These are phyloP conservation scores for Exsudoporus floridanus DNA, from an alignment of 1,284 basidiomycete species.

Conservation along the genomic window DNA sequence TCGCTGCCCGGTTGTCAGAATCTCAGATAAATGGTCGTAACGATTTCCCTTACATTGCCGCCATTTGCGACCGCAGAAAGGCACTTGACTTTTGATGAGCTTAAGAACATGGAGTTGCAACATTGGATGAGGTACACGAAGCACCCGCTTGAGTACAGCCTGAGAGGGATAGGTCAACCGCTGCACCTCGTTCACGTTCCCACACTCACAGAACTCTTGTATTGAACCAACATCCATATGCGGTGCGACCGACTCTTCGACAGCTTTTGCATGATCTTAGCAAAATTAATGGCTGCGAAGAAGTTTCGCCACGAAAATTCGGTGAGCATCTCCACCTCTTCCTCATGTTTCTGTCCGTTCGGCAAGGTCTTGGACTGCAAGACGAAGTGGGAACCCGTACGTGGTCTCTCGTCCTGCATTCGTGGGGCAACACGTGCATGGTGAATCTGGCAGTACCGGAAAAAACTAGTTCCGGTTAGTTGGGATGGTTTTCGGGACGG, in stretches of 20 bases:
- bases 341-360: constrained; percentile 71
- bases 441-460: constrained; percentile 86
- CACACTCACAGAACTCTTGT: constrained; percentile 88
- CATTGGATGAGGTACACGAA: constrained; percentile 92
- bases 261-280: constrained; percentile 97
- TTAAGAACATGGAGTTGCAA: constrained; percentile 96
- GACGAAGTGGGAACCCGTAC: constrained; percentile 55
- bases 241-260: constrained; percentile 94
- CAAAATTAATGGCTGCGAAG: constrained; percentile 97
- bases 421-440: constrained; percentile 64
- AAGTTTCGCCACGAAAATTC: constrained; percentile 99
- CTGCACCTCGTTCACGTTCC: not conserved
- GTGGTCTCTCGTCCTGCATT: constrained; percentile 58
- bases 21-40: not conserved
- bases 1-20: constrained; percentile 55
- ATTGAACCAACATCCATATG: constrained; percentile 95
- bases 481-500: constrained; percentile 6
- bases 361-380: constrained; percentile 56
- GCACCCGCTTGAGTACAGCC: constrained; percentile 93
- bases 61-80: constrained; percentile 98
- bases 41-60: constrained; percentile 71
- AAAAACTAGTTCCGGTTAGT: constrained; percentile 65
- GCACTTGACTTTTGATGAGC: constrained; percentile 98
- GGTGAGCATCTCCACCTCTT: constrained; percentile 87
- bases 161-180: constrained; percentile 35